phyloP scores from a whole-genome alignment of 805 yeast genomes.

The Isabelozyma gotoi region DNA sequence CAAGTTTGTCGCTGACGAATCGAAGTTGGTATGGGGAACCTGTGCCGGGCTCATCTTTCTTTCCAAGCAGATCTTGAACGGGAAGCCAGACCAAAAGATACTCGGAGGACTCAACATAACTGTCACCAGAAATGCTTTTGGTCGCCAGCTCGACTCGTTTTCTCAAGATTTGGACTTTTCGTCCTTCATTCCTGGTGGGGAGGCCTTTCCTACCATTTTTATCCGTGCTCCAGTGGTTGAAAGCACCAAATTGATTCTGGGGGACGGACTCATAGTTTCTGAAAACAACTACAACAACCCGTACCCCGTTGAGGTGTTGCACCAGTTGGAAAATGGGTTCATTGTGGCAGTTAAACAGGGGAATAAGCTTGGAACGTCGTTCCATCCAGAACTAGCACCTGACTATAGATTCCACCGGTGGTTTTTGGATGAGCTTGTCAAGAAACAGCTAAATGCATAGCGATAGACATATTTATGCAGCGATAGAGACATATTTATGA shows the following conservation, averaged over 20 bases:
- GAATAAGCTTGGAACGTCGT: constrained; percentile 66
- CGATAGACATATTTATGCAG: neutral
- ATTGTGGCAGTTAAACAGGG: constrained; percentile 78
- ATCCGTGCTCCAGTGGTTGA: constrained; percentile 75
- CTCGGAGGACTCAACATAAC: constrained; percentile 65
- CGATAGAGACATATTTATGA: no score
- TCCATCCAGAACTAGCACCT: constrained; percentile 72
- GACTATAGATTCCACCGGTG: constrained; percentile 67
- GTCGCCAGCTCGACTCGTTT: constrained; percentile 73
- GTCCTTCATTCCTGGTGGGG: constrained; percentile 40
- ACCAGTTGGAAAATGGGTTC: constrained; percentile 35
- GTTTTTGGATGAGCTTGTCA: constrained; percentile 64
- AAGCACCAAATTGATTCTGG: constrained; percentile 7
- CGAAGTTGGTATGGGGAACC: constrained; percentile 76
- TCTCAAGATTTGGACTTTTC: constrained; percentile 44
- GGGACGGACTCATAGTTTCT: constrained; percentile 6
- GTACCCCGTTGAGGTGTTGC: constrained; percentile 41
- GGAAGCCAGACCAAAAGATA: constrained; percentile 51
- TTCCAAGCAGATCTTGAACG: constrained; percentile 52
- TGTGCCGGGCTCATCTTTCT: constrained; percentile 80
- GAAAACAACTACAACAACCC: constrained; percentile 21
- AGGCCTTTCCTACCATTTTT: constrained; percentile 50
- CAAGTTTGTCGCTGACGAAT: constrained; percentile 45
- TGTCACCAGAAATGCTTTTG: constrained; percentile 74
- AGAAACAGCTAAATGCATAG: constrained; percentile 3